These are phyloP conservation scores for Wickerhamomyces subpelliculosus DNA, from an alignment of 805 yeast genomes.

Conservation along the genomic window DNA sequence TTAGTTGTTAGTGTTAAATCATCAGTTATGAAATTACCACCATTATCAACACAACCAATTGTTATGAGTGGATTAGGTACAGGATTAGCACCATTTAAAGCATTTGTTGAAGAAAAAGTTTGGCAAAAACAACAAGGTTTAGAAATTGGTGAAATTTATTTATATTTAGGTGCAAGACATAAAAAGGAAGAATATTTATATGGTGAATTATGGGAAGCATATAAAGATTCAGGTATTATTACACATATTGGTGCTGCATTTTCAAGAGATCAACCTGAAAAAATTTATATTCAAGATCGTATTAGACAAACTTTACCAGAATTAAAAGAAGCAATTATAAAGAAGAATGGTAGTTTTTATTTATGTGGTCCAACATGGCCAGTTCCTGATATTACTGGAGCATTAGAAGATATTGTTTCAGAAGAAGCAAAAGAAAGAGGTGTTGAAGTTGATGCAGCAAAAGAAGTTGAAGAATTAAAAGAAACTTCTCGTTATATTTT, in stretches of 20 bases:
- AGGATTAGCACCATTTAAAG: conserved; percentile 97
- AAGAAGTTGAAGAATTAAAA: conserved; percentile 87
- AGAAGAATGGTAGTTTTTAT: conserved; percentile 82
- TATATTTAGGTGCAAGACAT: conserved; percentile 92
- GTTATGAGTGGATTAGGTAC: conserved; percentile 98
- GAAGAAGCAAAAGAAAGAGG: conserved; percentile 68
- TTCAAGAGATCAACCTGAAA: conserved; percentile 93
- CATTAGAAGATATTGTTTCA: conserved; percentile 72
- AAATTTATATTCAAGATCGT: conserved; percentile 91
- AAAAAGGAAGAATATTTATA: conserved; percentile 90
- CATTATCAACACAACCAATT: conserved; percentile 79
- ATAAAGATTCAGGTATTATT: conserved; percentile 82
- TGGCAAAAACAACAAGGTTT: conserved; percentile 88
- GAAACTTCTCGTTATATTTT: conserved; percentile 87
- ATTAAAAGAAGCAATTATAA: conserved; percentile 72
- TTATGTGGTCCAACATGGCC: conserved; percentile 99
- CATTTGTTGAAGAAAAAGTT: conserved; percentile 89
- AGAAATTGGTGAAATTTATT: conserved; percentile 81
- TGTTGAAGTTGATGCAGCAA: conserved; percentile 60
- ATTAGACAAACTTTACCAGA: conserved; percentile 70
- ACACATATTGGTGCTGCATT: conserved; percentile 97
- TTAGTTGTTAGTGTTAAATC: conserved; percentile 93
- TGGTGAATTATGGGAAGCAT: conserved; percentile 97
- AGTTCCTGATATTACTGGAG: conserved; percentile 91
- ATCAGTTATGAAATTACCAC: conserved; percentile 94